phyloP scores from a whole-genome alignment of 345 rosid species.

The Bretschneidera sinensis region DNA sequence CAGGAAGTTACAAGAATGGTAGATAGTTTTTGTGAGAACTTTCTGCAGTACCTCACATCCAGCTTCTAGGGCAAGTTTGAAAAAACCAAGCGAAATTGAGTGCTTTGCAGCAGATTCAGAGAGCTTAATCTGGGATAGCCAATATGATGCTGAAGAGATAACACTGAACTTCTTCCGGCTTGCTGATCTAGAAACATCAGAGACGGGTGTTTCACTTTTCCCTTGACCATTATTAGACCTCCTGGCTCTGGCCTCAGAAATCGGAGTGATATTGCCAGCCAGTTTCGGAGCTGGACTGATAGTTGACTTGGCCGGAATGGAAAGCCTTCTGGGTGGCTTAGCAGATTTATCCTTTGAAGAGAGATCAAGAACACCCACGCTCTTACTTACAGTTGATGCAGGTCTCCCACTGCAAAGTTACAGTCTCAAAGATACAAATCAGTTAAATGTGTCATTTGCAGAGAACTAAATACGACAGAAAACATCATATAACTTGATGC shows the following conservation, averaged over 20 bases:
- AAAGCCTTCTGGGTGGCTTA: constrained; percentile 80
- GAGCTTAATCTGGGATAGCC: constrained; percentile 73
- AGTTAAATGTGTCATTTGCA: not conserved
- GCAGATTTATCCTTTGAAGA: constrained; percentile 63
- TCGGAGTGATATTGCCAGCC: constrained; percentile 40
- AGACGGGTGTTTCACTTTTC: constrained; percentile 50
- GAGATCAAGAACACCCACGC: constrained; percentile 63
- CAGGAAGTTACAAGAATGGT: not conserved
- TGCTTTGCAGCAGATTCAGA: constrained; percentile 76
- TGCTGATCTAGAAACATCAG: constrained; percentile 45
- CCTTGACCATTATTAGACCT: constrained; percentile 32
- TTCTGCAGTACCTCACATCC: constrained; percentile 62
- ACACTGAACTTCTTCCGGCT: constrained; percentile 41
- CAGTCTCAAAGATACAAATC: too few relatives aligned
- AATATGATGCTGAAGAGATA: constrained; percentile 56
- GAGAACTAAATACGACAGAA: too few relatives aligned
- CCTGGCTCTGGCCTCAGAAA: constrained; percentile 50
- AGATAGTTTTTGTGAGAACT: too few relatives aligned
- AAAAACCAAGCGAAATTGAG: constrained; percentile 73
- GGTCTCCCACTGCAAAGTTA: constrained; percentile 35
- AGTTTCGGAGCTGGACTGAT: constrained; percentile 32
- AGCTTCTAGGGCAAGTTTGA: constrained; percentile 81
- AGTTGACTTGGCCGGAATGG: constrained; percentile 54
- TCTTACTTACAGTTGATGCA: constrained; percentile 57
- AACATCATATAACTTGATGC: too few relatives aligned